Percentiles rank a stretch among this genome's conserved stretches.
Conservation (phyloP, 108 stramenopile genomes). For the Fragilariopsis cylindrus region DNA sequence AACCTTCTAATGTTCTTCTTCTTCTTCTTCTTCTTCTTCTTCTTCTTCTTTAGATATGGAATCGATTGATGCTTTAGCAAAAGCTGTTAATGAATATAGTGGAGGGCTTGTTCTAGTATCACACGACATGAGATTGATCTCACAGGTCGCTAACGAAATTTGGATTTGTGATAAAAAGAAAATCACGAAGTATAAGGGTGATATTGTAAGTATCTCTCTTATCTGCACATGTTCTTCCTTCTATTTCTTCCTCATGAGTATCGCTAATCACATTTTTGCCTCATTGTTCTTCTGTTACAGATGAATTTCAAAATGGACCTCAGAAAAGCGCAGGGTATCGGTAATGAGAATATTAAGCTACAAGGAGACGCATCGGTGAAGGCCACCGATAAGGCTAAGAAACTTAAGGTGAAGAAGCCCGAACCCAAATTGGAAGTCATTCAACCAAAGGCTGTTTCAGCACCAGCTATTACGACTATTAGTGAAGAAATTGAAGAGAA, state of each 20-base stretch:
- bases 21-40: no score
- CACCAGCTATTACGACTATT: slow-evolving; percentile 12
- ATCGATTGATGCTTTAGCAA: slow-evolving; percentile 95
- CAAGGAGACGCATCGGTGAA: slow-evolving; percentile 79
- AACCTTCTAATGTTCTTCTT: background rate
- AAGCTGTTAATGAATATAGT: slow-evolving; percentile 95
- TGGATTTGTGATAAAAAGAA: slow-evolving; percentile 97
- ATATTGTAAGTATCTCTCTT: slow-evolving; percentile 45
- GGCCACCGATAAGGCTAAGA: slow-evolving; percentile 55
- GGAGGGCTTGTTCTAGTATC: slow-evolving; percentile 96
- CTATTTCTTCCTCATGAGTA: rapidly evolving
- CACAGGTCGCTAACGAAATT: slow-evolving; percentile 95
- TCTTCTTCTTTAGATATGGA: slow-evolving; percentile 83
- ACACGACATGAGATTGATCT: slow-evolving; percentile 96
- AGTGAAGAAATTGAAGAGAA: slow-evolving; percentile 6
- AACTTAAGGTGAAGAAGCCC: slow-evolving; percentile 10
- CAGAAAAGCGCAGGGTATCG: slow-evolving; percentile 75
- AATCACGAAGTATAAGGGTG: slow-evolving; percentile 84
- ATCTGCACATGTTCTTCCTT: no score
- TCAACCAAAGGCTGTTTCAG: slow-evolving; percentile 4
- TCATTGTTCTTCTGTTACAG: no score
- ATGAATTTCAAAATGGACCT: slow-evolving; percentile 93
- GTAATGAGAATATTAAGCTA: slow-evolving; percentile 52
- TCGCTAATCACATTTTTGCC: no score
- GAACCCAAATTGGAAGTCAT: slow-evolving; percentile 33